Percentiles rank a stretch among this genome's conserved stretches.
Conservation (phyloP, 139 green algal genomes). For the Pedinophyceae sp. region DNA sequence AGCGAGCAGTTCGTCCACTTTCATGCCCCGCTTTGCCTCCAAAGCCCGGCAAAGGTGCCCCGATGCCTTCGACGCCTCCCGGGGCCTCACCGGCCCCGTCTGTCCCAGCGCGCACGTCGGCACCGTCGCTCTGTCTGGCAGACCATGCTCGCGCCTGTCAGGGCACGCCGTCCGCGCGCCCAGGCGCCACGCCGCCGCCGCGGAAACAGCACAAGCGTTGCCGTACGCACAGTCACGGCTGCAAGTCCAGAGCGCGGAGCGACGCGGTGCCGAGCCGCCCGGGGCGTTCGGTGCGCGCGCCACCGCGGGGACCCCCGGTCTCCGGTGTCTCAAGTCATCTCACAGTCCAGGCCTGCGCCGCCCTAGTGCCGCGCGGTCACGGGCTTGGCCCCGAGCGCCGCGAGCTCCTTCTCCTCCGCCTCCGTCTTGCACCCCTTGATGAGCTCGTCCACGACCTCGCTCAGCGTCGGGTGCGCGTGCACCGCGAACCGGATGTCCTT, state of each 20-base stretch:
- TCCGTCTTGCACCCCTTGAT: constrained; percentile 69
- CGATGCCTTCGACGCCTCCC: too few species aligned
- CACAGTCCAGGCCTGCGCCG: neutral
- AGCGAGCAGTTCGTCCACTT: too few species aligned
- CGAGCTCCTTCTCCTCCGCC: constrained; percentile 5
- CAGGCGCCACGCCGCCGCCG: too few species aligned
- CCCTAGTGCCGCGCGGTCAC: neutral
- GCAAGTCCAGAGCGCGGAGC: neutral
- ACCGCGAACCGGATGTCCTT: constrained; percentile 95
- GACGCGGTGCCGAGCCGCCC: neutral
- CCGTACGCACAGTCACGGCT: neutral
- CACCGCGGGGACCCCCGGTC: neutral
- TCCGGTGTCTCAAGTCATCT: neutral
- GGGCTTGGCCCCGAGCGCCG: too few species aligned
- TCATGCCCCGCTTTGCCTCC: too few species aligned
- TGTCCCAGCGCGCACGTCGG: too few species aligned
- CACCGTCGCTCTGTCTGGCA: too few species aligned
- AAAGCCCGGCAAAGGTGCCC: too few species aligned
- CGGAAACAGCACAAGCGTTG: too few species aligned
- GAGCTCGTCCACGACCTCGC: constrained; percentile 92
- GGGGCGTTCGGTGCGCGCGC: neutral
- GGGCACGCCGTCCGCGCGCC: too few species aligned
- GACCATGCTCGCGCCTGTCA: too few species aligned
- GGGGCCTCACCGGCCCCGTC: too few species aligned
- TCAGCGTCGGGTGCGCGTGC: constrained; percentile 94